Base-by-base conservation (phyloP, 208 protist genomes). In the Trypanosoma congolense region DNA sequence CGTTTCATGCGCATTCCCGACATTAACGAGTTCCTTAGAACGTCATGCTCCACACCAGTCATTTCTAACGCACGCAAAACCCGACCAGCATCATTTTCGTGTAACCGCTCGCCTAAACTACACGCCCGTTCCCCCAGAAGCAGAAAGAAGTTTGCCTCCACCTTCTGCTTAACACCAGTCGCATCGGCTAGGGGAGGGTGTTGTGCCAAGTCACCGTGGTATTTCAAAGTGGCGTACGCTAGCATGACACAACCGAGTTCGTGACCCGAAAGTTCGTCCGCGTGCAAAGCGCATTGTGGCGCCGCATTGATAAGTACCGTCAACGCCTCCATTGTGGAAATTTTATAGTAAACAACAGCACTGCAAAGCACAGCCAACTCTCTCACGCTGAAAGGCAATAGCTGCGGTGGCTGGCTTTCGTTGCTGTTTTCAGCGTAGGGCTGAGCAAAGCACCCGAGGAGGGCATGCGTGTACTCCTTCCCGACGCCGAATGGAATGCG, bases 291-390 rank as follows among this genome's bases (percentile, higher is more conserved):
- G 38, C 71, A 86, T 22, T 68, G 56, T 26, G 78, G 77, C 0
- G 78, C 77, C 3, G 76, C 73, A 18, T 49, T 46, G 0, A 76
- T 60, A 52, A 90, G 70, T 36, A 86, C 62, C 12, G 69, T 29
- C 1, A 83, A 50, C 21, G 81, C 70, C 12, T 58, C 59, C 2
- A 53, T 46, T 19, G 75, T 79, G 30, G 56, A 59, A 16, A 84
- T 64, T 43, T 89, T 75, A 60, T 82, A 89, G 62, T 75, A 85
- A 1, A 89, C 60, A 54, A 89, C 61, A 2, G 81, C 75, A 8
- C 69, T 63, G 53, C 77, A 89, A 12, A 89, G 58, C 14, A 65
- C 51, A 5, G 81, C 81, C 2, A 85, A 38, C 29, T 85, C 74
- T 33, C 42, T 65, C 16, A 80, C 75, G 21, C 31, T 18, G 49